Base-by-base conservation (phyloP, 139 green algal genomes). In the Penium margaritaceum region DNA sequence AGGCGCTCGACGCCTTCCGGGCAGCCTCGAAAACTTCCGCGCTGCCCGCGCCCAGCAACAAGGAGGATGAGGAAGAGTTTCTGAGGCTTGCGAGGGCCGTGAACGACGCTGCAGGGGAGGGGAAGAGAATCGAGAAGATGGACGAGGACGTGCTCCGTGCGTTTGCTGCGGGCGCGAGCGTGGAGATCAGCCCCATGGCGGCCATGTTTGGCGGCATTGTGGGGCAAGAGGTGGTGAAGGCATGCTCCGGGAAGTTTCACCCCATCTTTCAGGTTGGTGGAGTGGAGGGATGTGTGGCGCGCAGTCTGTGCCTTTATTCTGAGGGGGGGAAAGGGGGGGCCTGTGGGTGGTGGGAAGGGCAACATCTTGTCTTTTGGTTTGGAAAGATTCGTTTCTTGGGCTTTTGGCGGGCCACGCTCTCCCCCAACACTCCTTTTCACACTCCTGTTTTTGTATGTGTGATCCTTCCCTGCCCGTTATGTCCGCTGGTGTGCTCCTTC, bases 141-240 rank as follows among this genome's bases (percentile, higher is more conserved):
- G 69, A 79, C 32, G 75, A 80, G 70, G 41, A 19, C 17, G 15
- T 82, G 29, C 24, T 82, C 34, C 39, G 63, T 5, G 27, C 61
- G 15, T 9, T 83, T 15, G 63, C 77, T 27, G n/a, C 17, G 37
- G 62, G 62, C 24, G 77, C 77, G 6, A n/a, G 15, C 2, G 81
- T 57, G 15, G 57, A 82, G 9, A 24, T 86, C 19, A 77, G 58
- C 73, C 92, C 94, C 54, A 97, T 99, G 91, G 86, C 90, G 3
- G 94, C 94, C 27, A 91, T 96, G 83, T 91, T 98, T 78, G 94
- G 94, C 51, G 94, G 93, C 47, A 83, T 98, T 37, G 91, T 98
- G 43, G 93, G 93, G 2, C 94, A 97, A 85, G 93, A 98, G 84
- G 89, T 95, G 43, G 89, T 99, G 51, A 99, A 99, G 83, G 94